phyloP scores from a whole-genome alignment of 2,329 filamentous ascomycete genomes.

The Thielaviopsis ethacetica region DNA sequence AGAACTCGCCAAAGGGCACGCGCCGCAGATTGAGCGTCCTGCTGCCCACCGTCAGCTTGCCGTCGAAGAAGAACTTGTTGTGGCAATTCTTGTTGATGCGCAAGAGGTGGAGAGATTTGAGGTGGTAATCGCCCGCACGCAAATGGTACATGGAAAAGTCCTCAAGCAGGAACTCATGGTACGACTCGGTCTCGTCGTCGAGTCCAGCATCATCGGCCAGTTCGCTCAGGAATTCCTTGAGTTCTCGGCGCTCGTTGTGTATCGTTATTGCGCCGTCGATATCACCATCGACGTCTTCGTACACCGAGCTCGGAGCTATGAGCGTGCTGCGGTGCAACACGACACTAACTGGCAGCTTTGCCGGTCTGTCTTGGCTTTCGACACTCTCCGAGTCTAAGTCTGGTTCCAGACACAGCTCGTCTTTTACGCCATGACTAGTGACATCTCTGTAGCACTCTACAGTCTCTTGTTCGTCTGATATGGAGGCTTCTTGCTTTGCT shows the following conservation, averaged over 20 bases:
- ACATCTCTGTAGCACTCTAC: not conserved
- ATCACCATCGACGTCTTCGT: not conserved
- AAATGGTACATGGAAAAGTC: constrained; percentile 42
- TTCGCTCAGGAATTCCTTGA: not conserved
- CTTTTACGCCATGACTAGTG: not conserved
- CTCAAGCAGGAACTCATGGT: constrained; percentile 33
- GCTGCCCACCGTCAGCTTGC: constrained; percentile 32
- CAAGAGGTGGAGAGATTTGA: constrained; percentile 39
- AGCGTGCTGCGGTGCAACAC: not conserved
- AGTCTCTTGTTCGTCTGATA: no score
- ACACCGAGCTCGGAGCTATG: not conserved
- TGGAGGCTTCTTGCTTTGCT: not conserved
- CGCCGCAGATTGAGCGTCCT: constrained; percentile 33
- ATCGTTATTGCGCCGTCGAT: not conserved
- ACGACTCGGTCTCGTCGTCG: not conserved
- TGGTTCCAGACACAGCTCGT: not conserved
- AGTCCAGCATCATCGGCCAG: not conserved
- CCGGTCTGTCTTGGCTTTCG: not conserved
- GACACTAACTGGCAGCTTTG: not conserved
- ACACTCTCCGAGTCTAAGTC: not conserved
- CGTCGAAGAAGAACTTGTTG: constrained; percentile 39
- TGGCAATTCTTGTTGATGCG: constrained; percentile 21
- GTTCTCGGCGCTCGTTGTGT: not conserved
- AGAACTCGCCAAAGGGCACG: constrained; percentile 40
- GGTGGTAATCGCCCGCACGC: constrained; percentile 25